Conservation (phyloP, 1,284 basidiomycete species). For the Mycena sp. region DNA sequence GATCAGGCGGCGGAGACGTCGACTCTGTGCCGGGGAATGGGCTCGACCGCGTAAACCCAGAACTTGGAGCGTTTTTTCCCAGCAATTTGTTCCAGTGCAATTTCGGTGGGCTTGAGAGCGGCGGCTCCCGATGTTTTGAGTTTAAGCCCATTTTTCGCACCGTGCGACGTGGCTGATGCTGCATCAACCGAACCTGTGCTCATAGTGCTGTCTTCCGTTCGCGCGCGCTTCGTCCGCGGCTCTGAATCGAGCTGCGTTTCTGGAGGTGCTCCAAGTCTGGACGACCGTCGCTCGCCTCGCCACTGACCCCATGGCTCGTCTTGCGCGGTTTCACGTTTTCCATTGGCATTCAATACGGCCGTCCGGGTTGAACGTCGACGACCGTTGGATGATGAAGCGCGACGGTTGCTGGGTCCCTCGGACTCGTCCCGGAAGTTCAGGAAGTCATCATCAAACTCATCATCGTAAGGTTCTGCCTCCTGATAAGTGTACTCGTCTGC, state of each 20-base stretch:
- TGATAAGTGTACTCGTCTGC: constrained; percentile 72
- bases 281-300: constrained; percentile 80
- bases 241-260: constrained; percentile 60
- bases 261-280: constrained; percentile 63
- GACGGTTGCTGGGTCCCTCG: constrained; percentile 50
- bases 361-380: constrained; percentile 72
- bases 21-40: constrained; percentile 49
- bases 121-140: constrained; percentile 60
- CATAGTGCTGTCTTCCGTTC: constrained; percentile 74
- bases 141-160: constrained; percentile 43
- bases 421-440: constrained; percentile 49
- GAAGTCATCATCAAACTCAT: constrained; percentile 60
- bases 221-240: constrained; percentile 69
- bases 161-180: constrained; percentile 38
- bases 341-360: constrained; percentile 57
- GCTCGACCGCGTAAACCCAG: constrained; percentile 85
- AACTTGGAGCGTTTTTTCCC: constrained; percentile 82
- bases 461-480: constrained; percentile 65
- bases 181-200: constrained; percentile 63
- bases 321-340: constrained; percentile 62
- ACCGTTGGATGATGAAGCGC: constrained; percentile 44
- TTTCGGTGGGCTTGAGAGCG: constrained; percentile 71
- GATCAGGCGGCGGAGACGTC: constrained; percentile 28
- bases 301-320: constrained; percentile 59
- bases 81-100: constrained; percentile 73